These are phyloP conservation scores for Naumovozyma baii DNA, from an alignment of 805 yeast species.

Conservation along the genomic window DNA sequence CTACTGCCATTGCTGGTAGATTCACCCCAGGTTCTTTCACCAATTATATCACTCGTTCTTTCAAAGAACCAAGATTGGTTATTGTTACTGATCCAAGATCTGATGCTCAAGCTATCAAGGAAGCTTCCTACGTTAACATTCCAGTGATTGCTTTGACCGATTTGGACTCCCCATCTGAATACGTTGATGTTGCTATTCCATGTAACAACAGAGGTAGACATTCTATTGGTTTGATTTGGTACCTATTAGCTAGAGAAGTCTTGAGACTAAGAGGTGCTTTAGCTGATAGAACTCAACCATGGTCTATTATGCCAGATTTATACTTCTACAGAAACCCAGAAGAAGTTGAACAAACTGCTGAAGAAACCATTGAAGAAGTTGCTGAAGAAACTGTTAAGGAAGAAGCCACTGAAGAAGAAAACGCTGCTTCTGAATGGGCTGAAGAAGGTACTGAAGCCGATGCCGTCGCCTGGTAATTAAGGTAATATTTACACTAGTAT, in stretches of 20 bases:
- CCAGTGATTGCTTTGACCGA: constrained; percentile 99
- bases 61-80: constrained; percentile 99
- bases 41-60: constrained; percentile 98
- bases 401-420: constrained; percentile 64
- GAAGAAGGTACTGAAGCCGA: constrained; percentile 34
- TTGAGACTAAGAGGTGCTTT: constrained; percentile 97
- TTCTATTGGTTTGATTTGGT: constrained; percentile 99
- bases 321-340: constrained; percentile 99
- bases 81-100: constrained; percentile 99
- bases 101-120: constrained; percentile 99
- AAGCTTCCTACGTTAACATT: constrained; percentile 98
- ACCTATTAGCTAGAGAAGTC: constrained; percentile 98
- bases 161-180: constrained; percentile 98
- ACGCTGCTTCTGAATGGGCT: constrained; percentile 56
- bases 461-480: constrained; percentile 21
- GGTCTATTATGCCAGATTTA: constrained; percentile 99
- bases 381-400: constrained; percentile 64
- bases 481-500: constrained; percentile 10
- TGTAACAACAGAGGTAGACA: constrained; percentile 99
- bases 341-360: constrained; percentile 79
- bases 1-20: constrained; percentile 99
- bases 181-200: constrained; percentile 99
- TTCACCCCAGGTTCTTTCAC: constrained; percentile 99
- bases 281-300: constrained; percentile 90
- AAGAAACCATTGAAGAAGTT: constrained; percentile 64